Percentiles rank a stretch among this genome's conserved stretches.
Conservation (phyloP, 179 eudicot genomes). For the Spinacia oleracea region DNA sequence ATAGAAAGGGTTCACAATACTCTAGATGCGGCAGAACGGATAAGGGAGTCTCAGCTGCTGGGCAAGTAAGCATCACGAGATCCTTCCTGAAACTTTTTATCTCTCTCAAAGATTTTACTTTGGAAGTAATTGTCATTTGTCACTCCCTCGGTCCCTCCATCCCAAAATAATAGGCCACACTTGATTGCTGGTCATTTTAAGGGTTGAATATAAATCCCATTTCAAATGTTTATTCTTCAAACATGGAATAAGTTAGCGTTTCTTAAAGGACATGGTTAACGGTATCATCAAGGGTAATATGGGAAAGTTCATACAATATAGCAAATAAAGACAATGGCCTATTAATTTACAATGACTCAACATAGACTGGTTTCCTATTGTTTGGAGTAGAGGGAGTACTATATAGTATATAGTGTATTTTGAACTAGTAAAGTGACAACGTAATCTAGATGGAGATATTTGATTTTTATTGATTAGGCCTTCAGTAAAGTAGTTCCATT, state of each 20-base stretch:
- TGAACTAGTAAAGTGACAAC: not conserved
- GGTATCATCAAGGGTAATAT: not conserved
- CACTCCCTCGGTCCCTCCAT: no score
- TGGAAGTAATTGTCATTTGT: not conserved
- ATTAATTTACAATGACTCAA: not conserved
- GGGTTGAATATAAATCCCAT: no score
- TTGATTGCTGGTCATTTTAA: not conserved
- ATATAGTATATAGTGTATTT: not conserved
- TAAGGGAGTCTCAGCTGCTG: conserved; percentile 90
- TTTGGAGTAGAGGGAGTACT: not conserved
- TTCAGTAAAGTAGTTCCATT: not conserved
- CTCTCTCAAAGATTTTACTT: not conserved
- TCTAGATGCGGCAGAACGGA: conserved; percentile 97
- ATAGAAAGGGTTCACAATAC: conserved; percentile 64
- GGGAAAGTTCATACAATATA: not conserved
- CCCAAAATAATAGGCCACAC: not conserved
- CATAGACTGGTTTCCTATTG: not conserved
- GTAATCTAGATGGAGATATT: no score
- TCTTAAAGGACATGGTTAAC: not conserved
- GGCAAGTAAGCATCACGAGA: conserved; percentile 59
- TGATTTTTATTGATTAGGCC: not conserved
- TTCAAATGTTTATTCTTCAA: not conserved
- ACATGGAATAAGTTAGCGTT: not conserved
- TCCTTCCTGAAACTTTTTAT: not conserved
- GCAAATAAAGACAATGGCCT: not conserved